Conservation (phyloP, 2,329 filamentous ascomycete genomes). For the Colletotrichum sp. region DNA sequence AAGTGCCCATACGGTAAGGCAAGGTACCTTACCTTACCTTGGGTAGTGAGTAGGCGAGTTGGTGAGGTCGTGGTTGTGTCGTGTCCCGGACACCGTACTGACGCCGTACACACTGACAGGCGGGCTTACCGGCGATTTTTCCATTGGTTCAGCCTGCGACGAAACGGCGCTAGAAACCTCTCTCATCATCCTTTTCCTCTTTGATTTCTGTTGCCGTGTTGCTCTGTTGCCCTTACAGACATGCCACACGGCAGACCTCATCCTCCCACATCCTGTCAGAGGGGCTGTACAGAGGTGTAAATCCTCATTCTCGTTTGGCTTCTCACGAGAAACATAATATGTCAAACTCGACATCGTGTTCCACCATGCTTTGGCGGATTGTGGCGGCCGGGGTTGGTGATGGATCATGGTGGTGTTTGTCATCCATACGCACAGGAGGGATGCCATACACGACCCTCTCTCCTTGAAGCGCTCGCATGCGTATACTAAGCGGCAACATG, state of each 20-base stretch:
- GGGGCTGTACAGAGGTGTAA: not conserved
- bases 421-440: not conserved
- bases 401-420: not conserved
- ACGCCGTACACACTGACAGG: not conserved
- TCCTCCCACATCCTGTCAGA: not conserved
- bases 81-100: not conserved
- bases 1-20: not conserved
- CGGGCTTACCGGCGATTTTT: not conserved
- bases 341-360: not conserved
- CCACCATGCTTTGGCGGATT: not conserved
- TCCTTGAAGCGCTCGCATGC: not conserved
- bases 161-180: not conserved
- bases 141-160: slow-evolving; percentile 3
- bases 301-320: not conserved
- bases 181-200: not conserved
- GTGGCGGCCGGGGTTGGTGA: not conserved
- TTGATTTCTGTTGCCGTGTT: not conserved
- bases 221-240: not conserved
- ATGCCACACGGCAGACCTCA: not conserved
- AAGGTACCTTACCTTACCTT: not conserved
- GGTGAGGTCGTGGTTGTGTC: not conserved
- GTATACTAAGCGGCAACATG: not conserved
- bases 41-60: not conserved
- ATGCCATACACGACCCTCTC: not conserved
- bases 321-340: not conserved